These are phyloP conservation scores for Suhomyces kilbournensis DNA, from an alignment of 805 yeast genomes.

Conservation along the genomic window DNA sequence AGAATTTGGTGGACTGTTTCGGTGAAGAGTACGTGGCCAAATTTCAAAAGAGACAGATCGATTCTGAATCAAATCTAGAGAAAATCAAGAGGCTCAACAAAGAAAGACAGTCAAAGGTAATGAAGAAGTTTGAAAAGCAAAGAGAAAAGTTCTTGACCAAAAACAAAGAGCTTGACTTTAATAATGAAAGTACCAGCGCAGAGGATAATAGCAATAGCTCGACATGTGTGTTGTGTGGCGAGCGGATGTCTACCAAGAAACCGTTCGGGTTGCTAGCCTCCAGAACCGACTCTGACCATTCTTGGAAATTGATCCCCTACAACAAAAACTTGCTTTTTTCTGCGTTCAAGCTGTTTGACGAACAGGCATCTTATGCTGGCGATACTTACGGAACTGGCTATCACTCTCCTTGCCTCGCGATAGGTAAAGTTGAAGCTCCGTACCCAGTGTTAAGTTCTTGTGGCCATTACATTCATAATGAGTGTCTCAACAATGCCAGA, in stretches of 20 bases:
- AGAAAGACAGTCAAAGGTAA: constrained; percentile 57
- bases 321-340: constrained; percentile 13
- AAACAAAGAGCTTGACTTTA: constrained; percentile 26
- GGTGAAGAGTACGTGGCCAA: constrained; percentile 52
- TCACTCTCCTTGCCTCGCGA: no score
- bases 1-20: constrained; percentile 51
- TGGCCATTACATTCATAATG: constrained; percentile 52
- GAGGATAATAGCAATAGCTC: constrained; percentile 1
- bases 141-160: constrained; percentile 42
- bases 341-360: constrained; percentile 24
- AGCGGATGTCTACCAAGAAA: constrained; percentile 27
- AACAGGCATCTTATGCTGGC: constrained; percentile 11
- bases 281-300: constrained; percentile 43
- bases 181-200: constrained; percentile 8
- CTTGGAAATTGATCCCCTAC: constrained; percentile 45
- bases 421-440: no score
- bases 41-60: constrained; percentile 46
- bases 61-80: constrained; percentile 52
- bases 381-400: neutral
- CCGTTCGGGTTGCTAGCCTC: constrained; percentile 60
- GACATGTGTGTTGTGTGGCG: constrained; percentile 26
- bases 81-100: constrained; percentile 56
- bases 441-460: constrained; percentile 40
- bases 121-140: constrained; percentile 60
- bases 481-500: constrained; percentile 37